Evolutionary conservation across 495 filamentous ascomycete genomes (phyloP).

Genomic region (Penicillium malachiteum): DNA sequence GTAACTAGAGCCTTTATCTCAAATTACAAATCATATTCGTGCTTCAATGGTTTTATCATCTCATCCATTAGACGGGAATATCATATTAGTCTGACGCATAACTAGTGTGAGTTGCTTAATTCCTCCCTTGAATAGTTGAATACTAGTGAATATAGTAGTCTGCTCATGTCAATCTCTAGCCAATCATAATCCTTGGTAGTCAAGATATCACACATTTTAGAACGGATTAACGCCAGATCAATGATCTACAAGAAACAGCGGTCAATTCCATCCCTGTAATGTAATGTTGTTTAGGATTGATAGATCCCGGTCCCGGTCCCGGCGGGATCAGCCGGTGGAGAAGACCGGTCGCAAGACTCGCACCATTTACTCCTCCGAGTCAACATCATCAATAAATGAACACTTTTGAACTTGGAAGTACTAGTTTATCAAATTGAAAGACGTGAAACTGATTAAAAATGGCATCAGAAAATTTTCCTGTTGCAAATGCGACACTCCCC

Average conservation of each 20-base stretch:
- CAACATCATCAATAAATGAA: constrained; percentile 6
- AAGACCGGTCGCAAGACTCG: not conserved
- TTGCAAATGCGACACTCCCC: constrained; percentile 57
- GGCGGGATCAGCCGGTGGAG: constrained; percentile 6
- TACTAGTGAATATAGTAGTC: too few species aligned
- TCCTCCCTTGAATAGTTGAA: too few species aligned
- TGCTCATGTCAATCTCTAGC: too few species aligned
- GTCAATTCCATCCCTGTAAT: not conserved
- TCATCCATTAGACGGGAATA: too few species aligned
- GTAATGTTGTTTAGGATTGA: not conserved
- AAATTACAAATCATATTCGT: not conserved
- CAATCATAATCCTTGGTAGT: too few species aligned
- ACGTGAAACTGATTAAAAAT: constrained; percentile 3
- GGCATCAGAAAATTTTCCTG: constrained; percentile 22
- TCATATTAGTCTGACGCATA: not conserved
- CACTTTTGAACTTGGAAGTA: not conserved
- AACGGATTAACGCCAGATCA: not conserved
- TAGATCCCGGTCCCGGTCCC: constrained; percentile 5
- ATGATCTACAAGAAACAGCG: not conserved
- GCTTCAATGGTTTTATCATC: too few species aligned
- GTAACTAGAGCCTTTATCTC: not conserved
- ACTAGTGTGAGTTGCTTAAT: not conserved
- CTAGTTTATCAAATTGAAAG: not conserved
- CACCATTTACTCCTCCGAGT: not conserved
- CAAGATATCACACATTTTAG: too few species aligned